phyloP scores from a whole-genome alignment of 164 flowering plant species.

The Sextonia rubra region DNA sequence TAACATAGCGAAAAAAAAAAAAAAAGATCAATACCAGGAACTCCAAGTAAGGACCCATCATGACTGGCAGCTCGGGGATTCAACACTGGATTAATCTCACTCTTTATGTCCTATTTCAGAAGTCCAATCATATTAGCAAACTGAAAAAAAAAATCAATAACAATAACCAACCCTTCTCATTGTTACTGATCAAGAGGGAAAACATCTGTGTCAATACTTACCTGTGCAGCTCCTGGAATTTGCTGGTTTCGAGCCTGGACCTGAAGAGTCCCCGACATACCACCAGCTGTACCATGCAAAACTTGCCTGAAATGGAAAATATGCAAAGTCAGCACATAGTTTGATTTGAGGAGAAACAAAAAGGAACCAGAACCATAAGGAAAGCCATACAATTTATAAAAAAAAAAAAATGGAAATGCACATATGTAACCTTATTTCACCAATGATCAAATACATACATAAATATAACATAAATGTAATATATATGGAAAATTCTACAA shows the following conservation, averaged over 20 bases:
- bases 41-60: slow-evolving; percentile 70
- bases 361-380: not conserved
- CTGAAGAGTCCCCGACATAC: slow-evolving; percentile 65
- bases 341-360: not conserved
- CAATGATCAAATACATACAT: too few relatives aligned
- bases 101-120: slow-evolving; percentile 59
- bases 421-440: too few relatives aligned
- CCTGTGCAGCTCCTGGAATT: slow-evolving; percentile 72
- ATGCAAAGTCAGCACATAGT: not conserved
- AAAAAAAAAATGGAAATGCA: too few relatives aligned
- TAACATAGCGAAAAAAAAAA: too few relatives aligned
- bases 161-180: not conserved
- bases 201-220: not conserved
- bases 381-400: not conserved
- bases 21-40: slow-evolving; percentile 48
- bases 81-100: slow-evolving; percentile 57
- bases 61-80: slow-evolving; percentile 61
- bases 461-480: too few relatives aligned
- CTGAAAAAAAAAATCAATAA: not conserved
- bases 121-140: slow-evolving; percentile 10
- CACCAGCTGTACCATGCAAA: slow-evolving; percentile 81
- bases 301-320: slow-evolving; percentile 60
- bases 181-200: not conserved
- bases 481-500: too few relatives aligned
- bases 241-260: slow-evolving; percentile 86